Conservation (phyloP, 2,329 filamentous ascomycete genomes). For the Raffaelea arxii region DNA sequence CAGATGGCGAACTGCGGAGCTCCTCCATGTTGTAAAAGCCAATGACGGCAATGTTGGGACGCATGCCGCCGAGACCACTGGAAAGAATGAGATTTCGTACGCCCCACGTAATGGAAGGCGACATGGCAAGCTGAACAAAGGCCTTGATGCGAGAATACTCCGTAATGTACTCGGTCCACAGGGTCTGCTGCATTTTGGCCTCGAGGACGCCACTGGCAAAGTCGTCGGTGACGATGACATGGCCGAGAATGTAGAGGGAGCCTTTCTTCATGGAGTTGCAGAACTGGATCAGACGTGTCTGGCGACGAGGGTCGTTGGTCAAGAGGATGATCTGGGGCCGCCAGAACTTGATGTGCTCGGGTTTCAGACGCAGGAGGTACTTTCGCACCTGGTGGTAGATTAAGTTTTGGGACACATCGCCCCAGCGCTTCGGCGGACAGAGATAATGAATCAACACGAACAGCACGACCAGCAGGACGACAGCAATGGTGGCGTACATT, state of each 20-base stretch:
- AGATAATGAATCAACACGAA: constrained; percentile 82
- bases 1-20: constrained; percentile 48
- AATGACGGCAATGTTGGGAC: constrained; percentile 76
- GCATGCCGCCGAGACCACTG: constrained; percentile 76
- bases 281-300: constrained; percentile 79
- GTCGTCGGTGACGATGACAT: constrained; percentile 79
- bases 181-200: constrained; percentile 67
- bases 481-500: constrained; percentile 66
- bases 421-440: constrained; percentile 79
- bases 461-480: constrained; percentile 63
- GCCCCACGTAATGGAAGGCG: constrained; percentile 76
- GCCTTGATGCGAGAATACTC: constrained; percentile 81
- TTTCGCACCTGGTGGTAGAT: constrained; percentile 84
- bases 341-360: constrained; percentile 93
- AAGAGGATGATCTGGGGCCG: constrained; percentile 78
- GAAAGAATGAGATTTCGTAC: constrained; percentile 73
- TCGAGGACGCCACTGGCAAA: constrained; percentile 72
- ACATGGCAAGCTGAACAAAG: constrained; percentile 79
- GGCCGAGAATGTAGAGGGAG: constrained; percentile 72
- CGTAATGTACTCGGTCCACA: constrained; percentile 75
- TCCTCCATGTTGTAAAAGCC: constrained; percentile 76
- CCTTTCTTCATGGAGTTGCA: constrained; percentile 90
- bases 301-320: constrained; percentile 70
- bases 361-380: constrained; percentile 70
- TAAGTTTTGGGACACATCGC: constrained; percentile 79